Conservation (phyloP, 371 early-diverging fungal species). For the Mortierella sp. region DNA sequence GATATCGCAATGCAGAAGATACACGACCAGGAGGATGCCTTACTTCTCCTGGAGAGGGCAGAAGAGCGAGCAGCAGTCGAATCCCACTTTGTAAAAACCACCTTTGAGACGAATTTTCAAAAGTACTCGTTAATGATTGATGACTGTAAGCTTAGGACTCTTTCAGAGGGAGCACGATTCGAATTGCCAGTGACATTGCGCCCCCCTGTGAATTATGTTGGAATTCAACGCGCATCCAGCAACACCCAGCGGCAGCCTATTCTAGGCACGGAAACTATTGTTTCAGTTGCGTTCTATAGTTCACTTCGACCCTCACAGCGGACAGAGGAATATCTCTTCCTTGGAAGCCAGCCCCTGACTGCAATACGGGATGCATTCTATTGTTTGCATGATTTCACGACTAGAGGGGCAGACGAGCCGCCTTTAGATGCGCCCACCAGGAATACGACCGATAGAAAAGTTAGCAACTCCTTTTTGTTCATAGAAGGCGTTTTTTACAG, state of each 20-base stretch:
- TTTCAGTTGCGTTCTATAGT: conserved; percentile 63
- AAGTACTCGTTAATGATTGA: conserved; percentile 21
- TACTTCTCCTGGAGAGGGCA: background rate
- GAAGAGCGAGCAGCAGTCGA: conserved; percentile 20
- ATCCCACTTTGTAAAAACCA: conserved; percentile 13
- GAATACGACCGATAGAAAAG: conserved; percentile 61
- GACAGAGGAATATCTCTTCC: conserved; percentile 64
- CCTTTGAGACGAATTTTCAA: conserved; percentile 34
- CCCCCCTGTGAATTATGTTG: conserved; percentile 28
- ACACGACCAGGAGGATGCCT: conserved; percentile 8
- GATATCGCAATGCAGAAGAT: background rate
- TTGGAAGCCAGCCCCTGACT: conserved; percentile 68
- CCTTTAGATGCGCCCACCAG: conserved; percentile 24
- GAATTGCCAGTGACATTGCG: conserved; percentile 19
- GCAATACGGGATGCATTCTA: conserved; percentile 68
- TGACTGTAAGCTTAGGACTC: conserved; percentile 17
- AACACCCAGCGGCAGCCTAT: conserved; percentile 36
- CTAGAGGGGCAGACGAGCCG: conserved; percentile 57
- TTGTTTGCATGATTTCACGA: conserved; percentile 65
- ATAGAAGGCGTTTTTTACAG: conserved; percentile 69
- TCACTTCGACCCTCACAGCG: conserved; percentile 54
- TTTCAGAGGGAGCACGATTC: conserved; percentile 18
- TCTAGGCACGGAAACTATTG: conserved; percentile 58
- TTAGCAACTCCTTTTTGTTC: conserved; percentile 66
- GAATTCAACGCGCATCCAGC: conserved; percentile 4